Evolutionary conservation across 352 stramenopile genomes (phyloP).

Genomic region (Globisporangium yorkense): DNA sequence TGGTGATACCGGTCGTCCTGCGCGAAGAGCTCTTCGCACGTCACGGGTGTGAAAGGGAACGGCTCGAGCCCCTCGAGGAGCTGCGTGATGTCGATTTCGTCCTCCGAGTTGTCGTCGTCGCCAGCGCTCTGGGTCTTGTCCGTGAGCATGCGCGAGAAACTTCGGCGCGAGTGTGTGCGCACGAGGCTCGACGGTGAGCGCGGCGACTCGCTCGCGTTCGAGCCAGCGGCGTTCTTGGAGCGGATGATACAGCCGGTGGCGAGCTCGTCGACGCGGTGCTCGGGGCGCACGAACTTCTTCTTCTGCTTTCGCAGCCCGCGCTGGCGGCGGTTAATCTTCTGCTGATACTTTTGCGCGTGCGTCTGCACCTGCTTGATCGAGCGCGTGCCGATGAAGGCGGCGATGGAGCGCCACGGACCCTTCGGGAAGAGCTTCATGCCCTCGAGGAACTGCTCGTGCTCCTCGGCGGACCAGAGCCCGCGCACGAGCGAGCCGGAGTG

Average conservation of each 20-base stretch:
- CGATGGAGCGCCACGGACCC: conserved; percentile 69
- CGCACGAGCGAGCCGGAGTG: conserved; percentile 34
- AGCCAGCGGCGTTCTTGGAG: conserved; percentile 18
- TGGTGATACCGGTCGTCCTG: conserved; percentile 41
- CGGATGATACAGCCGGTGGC: conserved; percentile 61
- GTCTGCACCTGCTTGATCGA: conserved; percentile 84
- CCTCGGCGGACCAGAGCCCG: conserved; percentile 66
- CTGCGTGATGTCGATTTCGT: conserved; percentile 24
- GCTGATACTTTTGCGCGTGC: conserved; percentile 83
- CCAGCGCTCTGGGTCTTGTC: background rate
- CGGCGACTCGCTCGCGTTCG: conserved; percentile 28
- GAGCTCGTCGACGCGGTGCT: conserved; percentile 68
- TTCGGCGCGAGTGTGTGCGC: conserved; percentile 15
- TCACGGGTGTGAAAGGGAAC: conserved; percentile 39
- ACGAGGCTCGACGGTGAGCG: conserved; percentile 33
- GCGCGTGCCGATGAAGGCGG: conserved; percentile 65
- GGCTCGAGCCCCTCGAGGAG: conserved; percentile 35
- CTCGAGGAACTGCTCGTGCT: conserved; percentile 80
- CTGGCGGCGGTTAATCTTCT: conserved; percentile 79
- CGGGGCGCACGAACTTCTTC: conserved; percentile 67
- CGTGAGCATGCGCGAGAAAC: conserved; percentile 11
- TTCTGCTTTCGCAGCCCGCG: conserved; percentile 81
- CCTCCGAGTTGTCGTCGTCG: conserved; percentile 6
- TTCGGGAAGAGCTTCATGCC: conserved; percentile 78
- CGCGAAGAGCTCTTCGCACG: conserved; percentile 34